A percentile compares a stretch with the other conserved stretches of the same genome.
Evolutionary conservation across 2,329 filamentous ascomycete species (phyloP).

Genomic region (Penicillium oxalicum): DNA sequence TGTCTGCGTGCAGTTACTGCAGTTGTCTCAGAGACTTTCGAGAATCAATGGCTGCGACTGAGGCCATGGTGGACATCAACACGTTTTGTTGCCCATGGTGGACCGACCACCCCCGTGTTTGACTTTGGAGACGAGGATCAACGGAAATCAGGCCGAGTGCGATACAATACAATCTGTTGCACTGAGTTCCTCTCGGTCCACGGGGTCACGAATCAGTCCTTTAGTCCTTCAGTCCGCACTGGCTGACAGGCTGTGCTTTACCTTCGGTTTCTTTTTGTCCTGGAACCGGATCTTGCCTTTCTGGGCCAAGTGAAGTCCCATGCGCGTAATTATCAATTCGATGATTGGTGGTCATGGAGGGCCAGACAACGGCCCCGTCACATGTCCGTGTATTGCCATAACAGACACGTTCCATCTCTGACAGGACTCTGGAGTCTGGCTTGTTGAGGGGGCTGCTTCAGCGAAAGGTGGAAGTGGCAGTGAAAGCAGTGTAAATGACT

Average conservation of each 20-base stretch:
- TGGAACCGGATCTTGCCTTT: constrained; percentile 14
- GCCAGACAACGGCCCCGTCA: constrained; percentile 13
- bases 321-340: constrained; percentile 15
- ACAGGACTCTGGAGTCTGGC: background rate
- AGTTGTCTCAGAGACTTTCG: too few relatives aligned
- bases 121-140: background rate
- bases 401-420: constrained; percentile 2
- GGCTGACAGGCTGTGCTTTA: constrained; percentile 3
- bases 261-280: constrained; percentile 2
- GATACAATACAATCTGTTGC: too few relatives aligned
- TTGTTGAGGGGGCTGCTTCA: too few relatives aligned
- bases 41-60: too few relatives aligned
- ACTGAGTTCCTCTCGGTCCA: too few relatives aligned
- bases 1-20: too few relatives aligned
- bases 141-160: constrained; percentile 12
- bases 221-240: background rate
- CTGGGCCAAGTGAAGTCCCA: background rate
- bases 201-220: too few relatives aligned
- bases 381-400: constrained; percentile 22
- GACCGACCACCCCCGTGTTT: too few relatives aligned
- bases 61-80: too few relatives aligned
- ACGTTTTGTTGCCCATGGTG: too few relatives aligned
- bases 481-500: background rate
- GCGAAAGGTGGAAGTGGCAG: background rate
- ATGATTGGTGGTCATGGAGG: constrained; percentile 17